Evolutionary conservation across 306 rosid genomes (phyloP).

Genomic region (Canavalia ensiformis): DNA sequence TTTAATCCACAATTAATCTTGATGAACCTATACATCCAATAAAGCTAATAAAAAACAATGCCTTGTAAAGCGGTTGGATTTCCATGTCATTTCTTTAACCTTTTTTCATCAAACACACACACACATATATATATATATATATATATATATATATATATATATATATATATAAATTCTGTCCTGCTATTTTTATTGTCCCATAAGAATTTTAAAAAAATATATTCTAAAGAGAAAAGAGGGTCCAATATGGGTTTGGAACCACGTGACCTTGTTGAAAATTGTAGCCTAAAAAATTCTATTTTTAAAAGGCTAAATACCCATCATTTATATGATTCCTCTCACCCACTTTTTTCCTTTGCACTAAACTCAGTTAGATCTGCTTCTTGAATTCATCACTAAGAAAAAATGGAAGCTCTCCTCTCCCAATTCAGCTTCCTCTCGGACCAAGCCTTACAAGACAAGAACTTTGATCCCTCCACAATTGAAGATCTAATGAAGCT

Average conservation of each 20-base stretch:
- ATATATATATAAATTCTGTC: not conserved
- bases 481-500: slow-evolving; percentile 85
- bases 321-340: not conserved
- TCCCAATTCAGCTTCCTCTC: slow-evolving; percentile 80
- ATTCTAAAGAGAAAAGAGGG: too few relatives aligned
- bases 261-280: slow-evolving; percentile 8
- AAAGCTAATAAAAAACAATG: not conserved
- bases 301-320: not conserved
- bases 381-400: not conserved
- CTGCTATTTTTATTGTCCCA: not conserved
- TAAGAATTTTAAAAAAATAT: not conserved
- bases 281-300: not conserved
- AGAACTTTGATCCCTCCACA: slow-evolving; percentile 82
- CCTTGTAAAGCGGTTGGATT: not conserved
- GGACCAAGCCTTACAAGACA: slow-evolving; percentile 72
- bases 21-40: slow-evolving; percentile 11
- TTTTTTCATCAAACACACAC: not conserved
- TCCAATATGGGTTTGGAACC: not conserved
- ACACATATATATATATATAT: too few relatives aligned
- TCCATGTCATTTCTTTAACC: not conserved
- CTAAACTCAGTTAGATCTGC: slow-evolving; percentile 43
- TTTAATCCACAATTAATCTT: not conserved
- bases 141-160: too few relatives aligned
- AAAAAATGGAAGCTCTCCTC: slow-evolving; percentile 77
- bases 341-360: slow-evolving; percentile 7